Evolutionary conservation across 108 stramenopile genomes (phyloP), one percentile per base, ranked within the genome.

Genomic region (Nitzschia palea): DNA sequence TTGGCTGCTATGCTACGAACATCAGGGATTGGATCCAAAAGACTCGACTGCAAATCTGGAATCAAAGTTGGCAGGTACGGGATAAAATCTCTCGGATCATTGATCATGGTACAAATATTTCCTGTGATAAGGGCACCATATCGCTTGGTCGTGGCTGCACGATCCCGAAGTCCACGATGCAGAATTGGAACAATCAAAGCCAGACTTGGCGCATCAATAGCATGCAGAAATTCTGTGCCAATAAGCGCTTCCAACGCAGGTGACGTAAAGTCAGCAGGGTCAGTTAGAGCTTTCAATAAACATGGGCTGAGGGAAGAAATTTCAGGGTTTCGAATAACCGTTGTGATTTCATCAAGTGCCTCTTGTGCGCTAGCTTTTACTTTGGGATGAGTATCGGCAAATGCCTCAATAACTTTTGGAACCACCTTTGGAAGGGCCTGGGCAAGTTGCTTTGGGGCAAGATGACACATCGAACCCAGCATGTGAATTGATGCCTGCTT

Each of bases 191-290:
- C 93, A 61, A 99, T 87, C 17, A 99, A 73, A 27, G 98, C 98
- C 43, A 99, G 82, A 71, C 97, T 97, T 0, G 99, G 96, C 30
- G 97, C 98, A 74, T 99, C 99, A 62, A 99, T 96, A 35, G 97
- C 91, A 73, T 99, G 99, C 60, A 98, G 73, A 71, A 99, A 99
- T 54, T 93, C 91, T 8, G 95, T 94, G 33, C 78, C 84, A 50
- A 95, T 88, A 22, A 98, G 70, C 35, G 81, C 78, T 67, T 96
- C 96, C 28, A 98, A 70, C 20, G 91, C 95, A 2, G 70, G 56
- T 17, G 75, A 26, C 9, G 97, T 96, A 29, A 68, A 52, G 40
- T 76, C 77, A 15, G 93, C 81, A 36, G 99, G 97, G 64, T 99
- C 97, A 20, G 86, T 92, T 48, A 99, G 72, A 0, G 98, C 99